Evolutionary conservation across 2,329 filamentous ascomycete species (phyloP).

Genomic region (Fusarium proliferatum): DNA sequence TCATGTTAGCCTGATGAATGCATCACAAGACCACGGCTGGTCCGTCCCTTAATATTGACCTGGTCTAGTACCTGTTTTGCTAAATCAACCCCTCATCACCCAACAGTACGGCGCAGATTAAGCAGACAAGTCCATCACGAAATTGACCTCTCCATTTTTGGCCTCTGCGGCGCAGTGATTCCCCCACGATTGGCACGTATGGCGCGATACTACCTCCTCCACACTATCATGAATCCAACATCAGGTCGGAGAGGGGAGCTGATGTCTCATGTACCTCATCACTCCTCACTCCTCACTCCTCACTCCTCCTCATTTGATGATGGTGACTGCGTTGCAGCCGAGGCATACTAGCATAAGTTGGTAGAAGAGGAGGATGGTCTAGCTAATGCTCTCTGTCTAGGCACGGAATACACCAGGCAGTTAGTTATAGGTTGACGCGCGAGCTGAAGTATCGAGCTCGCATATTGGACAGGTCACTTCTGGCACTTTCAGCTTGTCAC

Average conservation of each 20-base stretch:
- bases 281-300: slow-evolving; percentile 6
- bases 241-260: slow-evolving; percentile 24
- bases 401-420: background rate
- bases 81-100: slow-evolving; percentile 38
- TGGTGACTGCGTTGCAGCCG: slow-evolving; percentile 22
- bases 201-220: slow-evolving; percentile 39
- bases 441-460: background rate
- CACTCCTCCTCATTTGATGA: background rate
- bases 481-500: slow-evolving; percentile 10
- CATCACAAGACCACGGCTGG: slow-evolving; percentile 45
- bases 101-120: background rate
- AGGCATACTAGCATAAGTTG: slow-evolving; percentile 7
- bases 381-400: slow-evolving; percentile 1
- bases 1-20: slow-evolving; percentile 27
- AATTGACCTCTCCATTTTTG: background rate
- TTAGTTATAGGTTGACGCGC: background rate
- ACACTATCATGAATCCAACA: slow-evolving; percentile 16
- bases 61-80: slow-evolving; percentile 29
- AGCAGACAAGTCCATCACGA: background rate
- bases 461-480: background rate
- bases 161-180: slow-evolving; percentile 29
- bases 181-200: slow-evolving; percentile 43
- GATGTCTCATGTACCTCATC: slow-evolving; percentile 32
- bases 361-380: background rate
- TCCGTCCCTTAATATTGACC: slow-evolving; percentile 34